phyloP scores from a whole-genome alignment of 225 moss, liverwort and hornwort genomes.

The Bryoerythrophyllum caledonicum region DNA sequence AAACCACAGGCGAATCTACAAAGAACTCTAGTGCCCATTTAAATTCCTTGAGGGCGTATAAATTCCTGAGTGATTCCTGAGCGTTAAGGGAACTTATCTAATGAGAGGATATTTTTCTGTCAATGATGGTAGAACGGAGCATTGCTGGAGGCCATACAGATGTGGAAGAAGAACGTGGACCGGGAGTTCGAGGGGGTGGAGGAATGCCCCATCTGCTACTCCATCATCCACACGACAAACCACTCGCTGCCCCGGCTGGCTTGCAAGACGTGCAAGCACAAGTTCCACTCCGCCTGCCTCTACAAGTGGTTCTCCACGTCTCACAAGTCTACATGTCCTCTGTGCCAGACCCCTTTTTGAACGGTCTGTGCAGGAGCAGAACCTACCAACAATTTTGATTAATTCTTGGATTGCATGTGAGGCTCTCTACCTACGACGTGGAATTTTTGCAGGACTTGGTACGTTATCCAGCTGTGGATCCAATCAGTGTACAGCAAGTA shows the following conservation, averaged over 20 bases:
- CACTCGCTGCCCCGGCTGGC: slow-evolving; percentile 81
- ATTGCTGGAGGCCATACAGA: slow-evolving; percentile 81
- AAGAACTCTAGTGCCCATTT: no score
- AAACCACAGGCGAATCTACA: no score
- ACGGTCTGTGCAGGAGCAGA: slow-evolving; percentile 12
- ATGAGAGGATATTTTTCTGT: background rate
- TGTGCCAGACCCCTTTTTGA: slow-evolving; percentile 94
- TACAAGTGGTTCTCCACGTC: slow-evolving; percentile 98
- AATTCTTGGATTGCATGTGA: background rate
- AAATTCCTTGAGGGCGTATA: no score
- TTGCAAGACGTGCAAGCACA: slow-evolving; percentile 94
- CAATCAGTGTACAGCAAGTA: background rate
- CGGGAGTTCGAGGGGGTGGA: slow-evolving; percentile 97
- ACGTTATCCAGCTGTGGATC: background rate
- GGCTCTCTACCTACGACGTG: background rate
- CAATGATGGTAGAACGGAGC: slow-evolving; percentile 88
- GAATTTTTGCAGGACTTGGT: background rate
- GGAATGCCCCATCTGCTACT: slow-evolving; percentile 98
- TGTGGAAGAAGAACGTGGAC: slow-evolving; percentile 98
- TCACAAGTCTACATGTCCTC: slow-evolving; percentile 97
- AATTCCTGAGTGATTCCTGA: no score
- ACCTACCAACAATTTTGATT: background rate
- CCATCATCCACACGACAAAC: slow-evolving; percentile 93
- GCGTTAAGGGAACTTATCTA: background rate
- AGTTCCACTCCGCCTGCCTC: slow-evolving; percentile 93